Evolutionary conservation across 331 rosid species (phyloP).

Genomic region (Arachis monticola): DNA sequence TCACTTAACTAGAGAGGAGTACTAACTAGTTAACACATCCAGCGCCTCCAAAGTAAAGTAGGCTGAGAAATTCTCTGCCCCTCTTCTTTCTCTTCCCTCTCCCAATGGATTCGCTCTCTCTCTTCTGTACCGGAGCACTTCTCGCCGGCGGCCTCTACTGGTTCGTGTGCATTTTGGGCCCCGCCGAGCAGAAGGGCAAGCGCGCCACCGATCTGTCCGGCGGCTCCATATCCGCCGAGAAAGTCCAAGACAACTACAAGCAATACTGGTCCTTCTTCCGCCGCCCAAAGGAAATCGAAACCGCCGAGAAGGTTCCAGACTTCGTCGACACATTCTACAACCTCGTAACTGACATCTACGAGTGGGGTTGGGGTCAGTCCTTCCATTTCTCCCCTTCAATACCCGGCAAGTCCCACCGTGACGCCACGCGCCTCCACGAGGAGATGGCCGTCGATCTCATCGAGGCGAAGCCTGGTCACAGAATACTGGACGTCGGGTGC

Average conservation of each 20-base stretch:
- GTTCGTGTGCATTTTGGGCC: slow-evolving; percentile 89
- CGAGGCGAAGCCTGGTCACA: slow-evolving; percentile 54
- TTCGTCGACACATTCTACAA: slow-evolving; percentile 98
- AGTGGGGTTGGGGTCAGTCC: slow-evolving; percentile 99
- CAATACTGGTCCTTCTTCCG: slow-evolving; percentile 97
- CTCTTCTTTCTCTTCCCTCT: neutral
- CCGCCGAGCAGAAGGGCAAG: slow-evolving; percentile 84
- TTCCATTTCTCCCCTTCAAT: slow-evolving; percentile 86
- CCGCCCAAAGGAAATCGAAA: slow-evolving; percentile 93
- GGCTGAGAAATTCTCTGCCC: neutral
- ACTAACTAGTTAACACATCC: neutral
- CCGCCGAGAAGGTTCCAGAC: slow-evolving; percentile 82
- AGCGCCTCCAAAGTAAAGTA: neutral
- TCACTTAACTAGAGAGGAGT: neutral
- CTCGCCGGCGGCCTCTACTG: slow-evolving; percentile 88
- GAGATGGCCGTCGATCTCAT: slow-evolving; percentile 97
- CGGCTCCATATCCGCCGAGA: slow-evolving; percentile 89
- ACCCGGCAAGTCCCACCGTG: slow-evolving; percentile 76
- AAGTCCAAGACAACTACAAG: slow-evolving; percentile 76
- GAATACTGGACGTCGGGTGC: slow-evolving; percentile 88
- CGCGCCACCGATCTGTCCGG: slow-evolving; percentile 85
- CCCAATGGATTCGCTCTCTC: slow-evolving; percentile 68
- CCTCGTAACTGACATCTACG: slow-evolving; percentile 90
- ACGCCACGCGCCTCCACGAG: slow-evolving; percentile 94
- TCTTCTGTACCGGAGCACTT: slow-evolving; percentile 76